Evolutionary conservation across 1,139 yeast genomes (phyloP).

Genomic region (Scheffersomyces insectosa): DNA sequence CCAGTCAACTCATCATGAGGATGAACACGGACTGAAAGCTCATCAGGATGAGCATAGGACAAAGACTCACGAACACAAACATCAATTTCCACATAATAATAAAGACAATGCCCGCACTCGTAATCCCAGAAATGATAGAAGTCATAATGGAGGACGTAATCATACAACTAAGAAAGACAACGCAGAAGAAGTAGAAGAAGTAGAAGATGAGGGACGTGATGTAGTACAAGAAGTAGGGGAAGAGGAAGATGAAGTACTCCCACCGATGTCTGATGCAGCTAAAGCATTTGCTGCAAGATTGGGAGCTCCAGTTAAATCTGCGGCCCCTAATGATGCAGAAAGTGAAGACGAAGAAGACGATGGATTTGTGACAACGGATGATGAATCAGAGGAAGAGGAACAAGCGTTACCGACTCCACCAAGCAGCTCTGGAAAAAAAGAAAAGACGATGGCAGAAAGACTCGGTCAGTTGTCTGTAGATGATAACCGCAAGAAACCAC

Average conservation of each 20-base stretch:
- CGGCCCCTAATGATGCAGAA: not conserved
- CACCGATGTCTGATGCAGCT: slow-evolving; percentile 29
- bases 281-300: slow-evolving; percentile 27
- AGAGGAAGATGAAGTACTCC: slow-evolving; percentile 14
- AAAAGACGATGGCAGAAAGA: slow-evolving; percentile 21
- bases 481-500: not conserved
- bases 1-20: not conserved
- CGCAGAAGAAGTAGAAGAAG: slow-evolving; percentile 2
- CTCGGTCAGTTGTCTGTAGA: slow-evolving; percentile 14
- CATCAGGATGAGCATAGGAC: slow-evolving; percentile 3
- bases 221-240: not conserved
- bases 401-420: not conserved
- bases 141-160: slow-evolving; percentile 1
- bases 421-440: not conserved
- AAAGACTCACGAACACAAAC: not conserved
- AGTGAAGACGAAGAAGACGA: slow-evolving; percentile 1
- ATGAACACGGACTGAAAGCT: not conserved
- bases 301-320: slow-evolving; percentile 10
- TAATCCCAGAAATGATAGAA: slow-evolving; percentile 3
- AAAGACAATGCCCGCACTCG: too few species aligned
- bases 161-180: slow-evolving; percentile 4
- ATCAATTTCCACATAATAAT: too few species aligned
- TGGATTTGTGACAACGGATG: slow-evolving; percentile 7
- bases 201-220: slow-evolving; percentile 1
- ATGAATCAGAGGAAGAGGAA: slow-evolving; percentile 6